Evolutionary conservation across 2,329 filamentous ascomycete species (phyloP), one percentile per base, ranked within the genome.

Genomic region (Massarina eburnea): DNA sequence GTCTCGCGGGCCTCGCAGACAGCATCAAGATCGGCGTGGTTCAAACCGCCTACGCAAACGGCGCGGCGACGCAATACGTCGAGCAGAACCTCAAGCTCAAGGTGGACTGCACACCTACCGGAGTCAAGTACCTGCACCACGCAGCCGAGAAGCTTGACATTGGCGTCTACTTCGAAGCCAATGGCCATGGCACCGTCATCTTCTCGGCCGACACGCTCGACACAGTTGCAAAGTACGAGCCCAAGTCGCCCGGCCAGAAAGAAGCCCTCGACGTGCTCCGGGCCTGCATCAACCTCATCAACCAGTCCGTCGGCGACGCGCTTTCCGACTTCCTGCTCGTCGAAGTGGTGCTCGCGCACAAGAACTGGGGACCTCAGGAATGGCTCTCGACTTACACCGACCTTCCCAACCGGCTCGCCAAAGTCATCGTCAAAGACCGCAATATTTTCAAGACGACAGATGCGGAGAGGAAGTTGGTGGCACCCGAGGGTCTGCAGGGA

Each of bases 131-230:
- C 73, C 81, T 99, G 52, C 94, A 99, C 74, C 94, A 97, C 66
- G 94, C 90, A n/a, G 94, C 94, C 30, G 85, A 89, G 62, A 89
- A 91, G 56, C 96, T 95, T 61, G 94, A 99, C 62, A 85, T 97
- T 44, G 94, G 94, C 46, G 90, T 97, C 41, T 99, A 99, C 76
- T 99, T 99, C 64, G 94, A 99, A 76, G 94, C 94, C 55, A 99
- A 99, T 68, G 94, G 94, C 22, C 94, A 99, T 72, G 94, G 94
- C 55, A 99, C 94, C 8, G 88, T 97, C 27, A 85, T 97, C 43
- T 99, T 99, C 79, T 95, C 89, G 1, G 82, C 87, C 46, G 84
- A 89, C 48, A 92, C 92, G 3, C 76, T 92, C 37, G 85, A 86
- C 58, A 80, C 82, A 39, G 95, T 99, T 74, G 80, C 80, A 57